Evolutionary conservation across 169 alveolate genomes (phyloP), one percentile per base, ranked within the genome.

Genomic region (Amoebophrya sp.): DNA sequence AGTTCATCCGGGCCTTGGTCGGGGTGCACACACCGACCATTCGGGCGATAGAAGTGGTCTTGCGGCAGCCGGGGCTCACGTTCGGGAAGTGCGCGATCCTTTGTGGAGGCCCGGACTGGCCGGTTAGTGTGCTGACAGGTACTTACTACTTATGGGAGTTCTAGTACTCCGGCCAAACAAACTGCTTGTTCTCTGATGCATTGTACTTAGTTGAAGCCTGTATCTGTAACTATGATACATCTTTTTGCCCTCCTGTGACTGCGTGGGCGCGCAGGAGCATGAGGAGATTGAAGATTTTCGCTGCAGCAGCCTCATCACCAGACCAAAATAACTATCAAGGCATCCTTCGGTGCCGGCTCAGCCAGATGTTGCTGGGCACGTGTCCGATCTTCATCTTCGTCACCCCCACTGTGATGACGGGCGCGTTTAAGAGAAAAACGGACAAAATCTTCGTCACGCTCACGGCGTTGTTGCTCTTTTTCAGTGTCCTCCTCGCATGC

Each of bases 51-150:
- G 91, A 89, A 40, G 53, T 23, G 38, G 53, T 39, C 14, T 23
- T 89, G 55, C n/a, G 66, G 33, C 55, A 35, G 39, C 91, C 91
- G 0, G 91, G 91, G 0, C 39, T 12, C 38, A 12, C 39, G 77
- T 12, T 89, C 39, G 55, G 77, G 39, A 89, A 89, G 40, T 47
- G 38, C 41, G 92, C 92, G n/a, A 89, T 89, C 40, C 92, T 89
- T 14, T 89, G 92, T 40, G 92, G 92, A 25, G 92, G 92, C 3
- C 92, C 92, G 1, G 92, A 89, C 53, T 89, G 92, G 92, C 92
- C 92, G 32, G 39, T 66, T 32, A 29, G 41, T 23, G 91, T 89
- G 77, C 47, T 88, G 23, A 33, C 40, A 0, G 90, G 90, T n/a
- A 33, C 33, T 3, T 23, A n/a, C 33, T 18, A 35, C 47, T 29